Percentiles rank a stretch among this genome's conserved stretches.
These are phyloP conservation scores for Rhizomucor pusillus DNA, from an alignment of 371 early-diverging fungal species.

Conservation along the genomic window DNA sequence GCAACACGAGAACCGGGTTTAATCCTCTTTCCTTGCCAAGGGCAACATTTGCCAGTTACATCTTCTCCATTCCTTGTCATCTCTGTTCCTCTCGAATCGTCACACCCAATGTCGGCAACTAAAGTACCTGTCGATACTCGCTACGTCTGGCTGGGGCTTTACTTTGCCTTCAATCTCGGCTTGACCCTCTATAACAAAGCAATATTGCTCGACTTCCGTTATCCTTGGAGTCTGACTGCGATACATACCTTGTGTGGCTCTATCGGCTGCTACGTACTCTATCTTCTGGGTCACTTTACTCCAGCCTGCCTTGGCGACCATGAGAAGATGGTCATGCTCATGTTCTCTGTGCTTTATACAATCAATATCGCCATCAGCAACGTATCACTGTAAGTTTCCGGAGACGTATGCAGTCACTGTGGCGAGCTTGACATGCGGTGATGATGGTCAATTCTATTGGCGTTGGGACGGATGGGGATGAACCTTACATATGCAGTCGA, in stretches of 20 bases:
- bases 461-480: not conserved
- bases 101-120: conserved; percentile 18
- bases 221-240: conserved; percentile 89
- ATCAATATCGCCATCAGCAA: conserved; percentile 88
- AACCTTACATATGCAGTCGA: not conserved
- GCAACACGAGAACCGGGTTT: too few species aligned
- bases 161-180: conserved; percentile 77
- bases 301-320: conserved; percentile 57
- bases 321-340: conserved; percentile 71
- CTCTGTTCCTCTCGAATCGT: not conserved
- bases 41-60: too few species aligned
- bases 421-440: too few species aligned
- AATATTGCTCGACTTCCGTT: conserved; percentile 73
- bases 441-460: too few species aligned
- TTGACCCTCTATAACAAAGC: conserved; percentile 88
- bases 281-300: conserved; percentile 53
- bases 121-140: conserved; percentile 36
- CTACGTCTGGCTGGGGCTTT: conserved; percentile 64
- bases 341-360: conserved; percentile 85
- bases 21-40: too few species aligned
- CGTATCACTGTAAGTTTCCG: conserved; percentile 72
- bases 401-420: not conserved
- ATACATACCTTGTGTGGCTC: conserved; percentile 77
- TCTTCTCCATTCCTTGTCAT: conserved; percentile 10
- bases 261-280: conserved; percentile 61